Percentiles rank a stretch among this genome's conserved stretches.
Evolutionary conservation across 257 asterid species (phyloP).

Genomic region (Gentiana dahurica): DNA sequence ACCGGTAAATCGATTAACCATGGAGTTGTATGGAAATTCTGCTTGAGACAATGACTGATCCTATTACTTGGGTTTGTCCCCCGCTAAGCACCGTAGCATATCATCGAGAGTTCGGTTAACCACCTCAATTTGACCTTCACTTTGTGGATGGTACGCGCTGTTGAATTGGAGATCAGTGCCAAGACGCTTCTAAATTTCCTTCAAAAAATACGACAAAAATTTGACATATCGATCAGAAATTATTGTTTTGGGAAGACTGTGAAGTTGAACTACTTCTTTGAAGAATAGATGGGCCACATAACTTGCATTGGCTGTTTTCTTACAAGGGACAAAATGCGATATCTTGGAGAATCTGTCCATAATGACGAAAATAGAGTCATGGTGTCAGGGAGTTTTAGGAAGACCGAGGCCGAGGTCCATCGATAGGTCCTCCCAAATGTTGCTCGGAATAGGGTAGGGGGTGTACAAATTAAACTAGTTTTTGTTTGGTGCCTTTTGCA

Average conservation of each 20-base stretch:
- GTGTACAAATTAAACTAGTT: background rate
- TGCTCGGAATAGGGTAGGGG: background rate
- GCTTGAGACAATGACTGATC: background rate
- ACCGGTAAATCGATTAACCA: background rate
- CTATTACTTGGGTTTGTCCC: background rate
- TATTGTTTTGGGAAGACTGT: background rate
- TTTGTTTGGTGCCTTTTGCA: background rate
- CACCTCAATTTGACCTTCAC: background rate
- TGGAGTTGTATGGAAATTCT: background rate
- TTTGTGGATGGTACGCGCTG: background rate
- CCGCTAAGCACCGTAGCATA: background rate
- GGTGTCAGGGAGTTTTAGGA: background rate
- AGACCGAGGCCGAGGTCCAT: slow-evolving; percentile 2
- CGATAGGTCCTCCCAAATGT: background rate
- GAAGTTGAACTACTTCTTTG: background rate
- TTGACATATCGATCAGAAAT: background rate
- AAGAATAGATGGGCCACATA: background rate
- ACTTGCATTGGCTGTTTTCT: background rate
- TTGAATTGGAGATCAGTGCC: background rate
- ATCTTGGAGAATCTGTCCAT: background rate
- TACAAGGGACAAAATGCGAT: slow-evolving; percentile 1
- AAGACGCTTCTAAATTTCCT: background rate
- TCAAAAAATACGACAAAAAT: background rate
- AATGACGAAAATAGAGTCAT: slow-evolving; percentile 4
- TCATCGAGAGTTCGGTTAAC: background rate